Evolutionary conservation across 108 stramenopile species (phyloP), one percentile per base, ranked within the genome.

Genomic region (Chaetoceros muelleri): DNA sequence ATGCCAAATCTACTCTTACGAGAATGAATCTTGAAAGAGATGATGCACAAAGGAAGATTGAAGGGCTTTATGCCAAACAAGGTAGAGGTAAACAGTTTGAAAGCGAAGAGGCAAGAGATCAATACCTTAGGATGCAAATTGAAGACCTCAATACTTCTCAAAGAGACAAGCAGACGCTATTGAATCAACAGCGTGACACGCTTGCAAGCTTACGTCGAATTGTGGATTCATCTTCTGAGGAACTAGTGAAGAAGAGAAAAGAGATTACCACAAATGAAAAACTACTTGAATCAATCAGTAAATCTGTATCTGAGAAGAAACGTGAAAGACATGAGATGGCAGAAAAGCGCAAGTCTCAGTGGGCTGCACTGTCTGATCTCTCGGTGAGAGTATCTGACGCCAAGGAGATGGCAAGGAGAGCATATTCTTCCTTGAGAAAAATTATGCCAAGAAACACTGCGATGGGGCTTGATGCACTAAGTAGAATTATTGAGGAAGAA

Each of bases 11-110:
- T 0, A 56, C 45, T 2, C 62, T 87, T 54, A 58, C 55, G 19
- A 49, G 69, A 23, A 60, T 89, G 75, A 66, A 62, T 17, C 57
- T 72, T 48, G 82, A 88, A 60, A 58, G 80, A 23, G 74, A 82
- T 24, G 73, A 87, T 48, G 77, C 71, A 10, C 23, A 59, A 23
- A 73, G 72, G 18, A 68, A 83, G 46, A 70, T 75, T 65, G 87
- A 95, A 54, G 84, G 70, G 10, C 75, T 96, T 24, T 91, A 93
- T 52, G 92, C 90, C 57, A 93, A 91, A 61, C 93, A 95, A 62
- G 93, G 95, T 22, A 81, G 98, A 20, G 88, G 88, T 1, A 73
- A 72, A 26, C 85, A 95, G 60, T 99, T 94, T 67, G 26, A 55
- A 3, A 78, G 85, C 52, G 84, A 87, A 48, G 76, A 68, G 24